phyloP scores from a whole-genome alignment of 1,139 yeast species.

The Debaryomyces sp. region DNA sequence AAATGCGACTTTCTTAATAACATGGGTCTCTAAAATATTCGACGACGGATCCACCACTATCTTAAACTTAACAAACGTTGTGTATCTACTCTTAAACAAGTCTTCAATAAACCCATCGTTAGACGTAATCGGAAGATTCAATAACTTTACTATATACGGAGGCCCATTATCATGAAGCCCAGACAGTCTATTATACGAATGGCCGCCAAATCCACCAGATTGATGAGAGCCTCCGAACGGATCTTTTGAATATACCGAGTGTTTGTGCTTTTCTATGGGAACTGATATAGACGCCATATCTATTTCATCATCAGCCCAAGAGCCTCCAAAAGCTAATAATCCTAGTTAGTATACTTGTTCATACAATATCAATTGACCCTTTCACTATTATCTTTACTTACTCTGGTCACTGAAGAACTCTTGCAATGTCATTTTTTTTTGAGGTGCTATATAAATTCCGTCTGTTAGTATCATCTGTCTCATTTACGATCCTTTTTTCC shows the following conservation, averaged over 20 bases:
- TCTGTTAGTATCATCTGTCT: constrained; percentile 15
- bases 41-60: constrained; percentile 47
- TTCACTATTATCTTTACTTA: constrained; percentile 30
- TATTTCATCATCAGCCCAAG: constrained; percentile 80
- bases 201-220: constrained; percentile 10
- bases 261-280: constrained; percentile 43
- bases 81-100: constrained; percentile 45
- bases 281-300: constrained; percentile 68
- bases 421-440: constrained; percentile 54
- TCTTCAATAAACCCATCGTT: constrained; percentile 44
- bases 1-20: constrained; percentile 58
- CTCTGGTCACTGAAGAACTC: constrained; percentile 57
- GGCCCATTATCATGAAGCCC: constrained; percentile 38
- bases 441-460: constrained; percentile 25
- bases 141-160: constrained; percentile 59
- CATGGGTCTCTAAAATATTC: constrained; percentile 41
- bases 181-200: not conserved
- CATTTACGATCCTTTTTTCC: not conserved
- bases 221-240: constrained; percentile 10
- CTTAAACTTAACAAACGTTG: constrained; percentile 42
- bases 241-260: constrained; percentile 11
- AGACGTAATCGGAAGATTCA: constrained; percentile 49
- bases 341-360: constrained; percentile 20
- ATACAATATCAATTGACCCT: not conserved
- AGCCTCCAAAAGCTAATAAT: constrained; percentile 50